Evolutionary conservation across 176 grass and related monocot genomes (phyloP).

Genomic region (Ananas comosus): DNA sequence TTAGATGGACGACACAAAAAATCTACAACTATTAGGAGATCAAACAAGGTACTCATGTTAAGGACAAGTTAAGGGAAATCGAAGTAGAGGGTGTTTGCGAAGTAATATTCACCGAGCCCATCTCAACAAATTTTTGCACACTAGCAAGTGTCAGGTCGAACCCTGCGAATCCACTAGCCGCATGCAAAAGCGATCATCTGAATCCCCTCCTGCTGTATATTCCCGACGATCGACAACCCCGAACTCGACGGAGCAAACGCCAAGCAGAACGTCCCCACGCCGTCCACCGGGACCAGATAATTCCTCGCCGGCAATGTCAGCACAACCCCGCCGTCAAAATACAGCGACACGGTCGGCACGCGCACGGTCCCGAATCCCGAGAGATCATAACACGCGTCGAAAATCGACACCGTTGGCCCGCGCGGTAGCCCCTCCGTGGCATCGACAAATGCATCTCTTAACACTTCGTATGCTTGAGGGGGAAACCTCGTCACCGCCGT

Average conservation of each 20-base stretch:
- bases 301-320: conserved; percentile 84
- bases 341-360: conserved; percentile 82
- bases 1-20: no score
- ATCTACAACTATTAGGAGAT: no score
- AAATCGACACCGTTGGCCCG: conserved; percentile 39
- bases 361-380: conserved; percentile 67
- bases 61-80: no score
- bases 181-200: conserved; percentile 73
- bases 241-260: conserved; percentile 67
- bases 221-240: conserved; percentile 66
- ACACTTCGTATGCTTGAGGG: conserved; percentile 38
- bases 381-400: conserved; percentile 90
- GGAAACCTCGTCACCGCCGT: conserved; percentile 71
- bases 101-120: no score
- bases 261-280: conserved; percentile 54
- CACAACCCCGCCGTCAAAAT: conserved; percentile 50
- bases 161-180: conserved; percentile 51
- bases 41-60: no score
- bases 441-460: conserved; percentile 44
- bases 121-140: no score
- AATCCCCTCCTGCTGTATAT: conserved; percentile 88
- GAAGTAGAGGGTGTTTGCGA: no score
- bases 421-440: conserved; percentile 44
- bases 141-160: conserved; percentile 78
- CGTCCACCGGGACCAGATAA: conserved; percentile 60